Percentiles rank a stretch among this genome's conserved stretches.
Conservation (phyloP, 805 yeast species). For the Candida maris region DNA sequence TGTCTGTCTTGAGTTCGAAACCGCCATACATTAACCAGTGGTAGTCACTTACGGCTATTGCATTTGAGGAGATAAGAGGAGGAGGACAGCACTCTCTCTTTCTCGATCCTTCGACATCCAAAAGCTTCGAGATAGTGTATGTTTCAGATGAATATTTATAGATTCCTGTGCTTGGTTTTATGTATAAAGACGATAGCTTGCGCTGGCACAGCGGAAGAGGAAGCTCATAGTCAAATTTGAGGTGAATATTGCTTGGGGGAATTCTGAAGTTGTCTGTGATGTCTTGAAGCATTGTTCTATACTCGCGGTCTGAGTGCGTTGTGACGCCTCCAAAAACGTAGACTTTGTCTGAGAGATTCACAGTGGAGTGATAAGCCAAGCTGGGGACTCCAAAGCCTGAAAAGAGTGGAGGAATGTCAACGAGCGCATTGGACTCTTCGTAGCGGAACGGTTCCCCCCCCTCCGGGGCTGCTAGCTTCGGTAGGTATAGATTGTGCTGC, state of each 20-base stretch:
- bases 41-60: slow-evolving; percentile 48
- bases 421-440: slow-evolving; percentile 17
- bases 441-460: not conserved
- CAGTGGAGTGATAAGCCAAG: slow-evolving; percentile 40
- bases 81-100: not conserved
- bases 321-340: slow-evolving; percentile 46
- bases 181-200: slow-evolving; percentile 40
- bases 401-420: slow-evolving; percentile 34
- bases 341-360: slow-evolving; percentile 36
- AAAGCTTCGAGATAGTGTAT: slow-evolving; percentile 28
- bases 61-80: slow-evolving; percentile 44
- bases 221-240: slow-evolving; percentile 34
- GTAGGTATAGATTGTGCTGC: slow-evolving; percentile 17
- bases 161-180: slow-evolving; percentile 37
- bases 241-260: slow-evolving; percentile 30
- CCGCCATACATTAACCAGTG: slow-evolving; percentile 72
- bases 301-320: slow-evolving; percentile 19
- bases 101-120: slow-evolving; percentile 10
- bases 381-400: slow-evolving; percentile 41
- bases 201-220: slow-evolving; percentile 44
- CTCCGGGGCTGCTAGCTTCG: slow-evolving; percentile 3
- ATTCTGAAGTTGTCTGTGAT: slow-evolving; percentile 31
- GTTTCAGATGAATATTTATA: slow-evolving; percentile 40
- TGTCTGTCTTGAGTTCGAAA: slow-evolving; percentile 41
- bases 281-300: slow-evolving; percentile 19